phyloP scores from a whole-genome alignment of 2,329 filamentous ascomycete genomes.

The Trichoderma harzianum region DNA sequence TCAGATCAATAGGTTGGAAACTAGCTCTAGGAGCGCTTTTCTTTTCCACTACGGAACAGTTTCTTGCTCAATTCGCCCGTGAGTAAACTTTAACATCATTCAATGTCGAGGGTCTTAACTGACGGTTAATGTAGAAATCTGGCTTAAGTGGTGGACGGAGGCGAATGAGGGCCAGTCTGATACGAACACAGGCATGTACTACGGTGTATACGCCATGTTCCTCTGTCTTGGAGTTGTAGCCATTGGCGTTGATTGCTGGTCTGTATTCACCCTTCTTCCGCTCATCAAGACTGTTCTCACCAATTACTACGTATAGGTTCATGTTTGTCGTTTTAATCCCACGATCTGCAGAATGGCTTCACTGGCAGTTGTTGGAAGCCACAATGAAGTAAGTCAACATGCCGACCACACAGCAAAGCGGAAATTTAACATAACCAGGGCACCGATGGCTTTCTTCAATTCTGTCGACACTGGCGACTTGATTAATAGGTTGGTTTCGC shows the following conservation, averaged over 20 bases:
- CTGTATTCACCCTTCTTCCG: background rate
- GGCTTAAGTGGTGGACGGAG: slow-evolving; percentile 28
- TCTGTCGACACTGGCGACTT: slow-evolving; percentile 35
- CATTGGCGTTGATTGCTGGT: slow-evolving; percentile 21
- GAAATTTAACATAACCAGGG: slow-evolving; percentile 19
- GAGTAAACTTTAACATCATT: background rate
- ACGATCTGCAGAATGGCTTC: slow-evolving; percentile 25
- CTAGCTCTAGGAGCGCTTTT: background rate
- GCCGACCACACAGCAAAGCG: background rate
- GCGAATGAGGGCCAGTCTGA: slow-evolving; percentile 21
- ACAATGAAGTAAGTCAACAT: slow-evolving; percentile 26
- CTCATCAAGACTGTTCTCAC: background rate
- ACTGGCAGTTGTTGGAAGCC: slow-evolving; percentile 26
- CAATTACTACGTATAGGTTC: background rate
- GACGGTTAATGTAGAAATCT: slow-evolving; percentile 20
- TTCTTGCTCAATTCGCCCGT: background rate
- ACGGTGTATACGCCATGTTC: slow-evolving; percentile 23
- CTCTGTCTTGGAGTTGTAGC: slow-evolving; percentile 20
- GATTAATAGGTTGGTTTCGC: slow-evolving; percentile 27
- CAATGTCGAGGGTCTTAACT: background rate
- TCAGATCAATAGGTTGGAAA: background rate
- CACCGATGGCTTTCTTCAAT: slow-evolving; percentile 34
- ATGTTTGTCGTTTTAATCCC: background rate
- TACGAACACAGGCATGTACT: slow-evolving; percentile 23
- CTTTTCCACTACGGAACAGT: background rate